Base-by-base conservation (phyloP, 192 early-diverging fungal genomes). In the Dimargaris xerosporica region DNA sequence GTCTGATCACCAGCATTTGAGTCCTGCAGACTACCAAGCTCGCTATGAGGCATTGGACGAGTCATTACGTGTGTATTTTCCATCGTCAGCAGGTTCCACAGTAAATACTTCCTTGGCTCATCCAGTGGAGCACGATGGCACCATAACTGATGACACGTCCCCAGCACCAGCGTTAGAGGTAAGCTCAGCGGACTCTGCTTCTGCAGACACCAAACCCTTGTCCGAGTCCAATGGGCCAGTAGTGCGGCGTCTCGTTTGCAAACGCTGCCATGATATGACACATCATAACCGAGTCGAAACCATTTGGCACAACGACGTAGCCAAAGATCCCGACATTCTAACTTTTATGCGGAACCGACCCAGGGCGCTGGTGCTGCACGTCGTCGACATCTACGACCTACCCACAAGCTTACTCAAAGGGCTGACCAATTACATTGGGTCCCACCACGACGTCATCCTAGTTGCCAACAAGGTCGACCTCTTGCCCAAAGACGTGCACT, bases 381-480 rank as follows among this genome's bases (percentile, higher is more conserved):
- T 90, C 4, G 71, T 82, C 52, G 87, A 90, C 52, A 62, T 85
- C 54, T 73, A 74, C 45, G 87, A 90, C 65, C 78, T 88, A 29
- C 87, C 85, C 4, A 79, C 73, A 9, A 83, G 81, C 29, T 61
- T 87, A 13, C 69, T 77, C 6, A 69, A 71, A 5, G 64, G 74
- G 41, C 62, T 82, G 25, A 65, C 75, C 46, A 62, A 80, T 13
- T 66, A 81, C 48, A 76, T 84, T 28, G 78, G 84, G 31, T 54
- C 66, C 11, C 62, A 71, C n/a, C 72, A 74, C 15, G 65, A 52
- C 25, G 72, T 87, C 44, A 64, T 90, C 1, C 63, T 90, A 2
- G 84, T 81, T 1, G 84, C 77, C 11, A 90, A 90, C 69, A 90
- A 90, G 61, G 54, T 75, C 6, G 87, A 90, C 63, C 44, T 90